phyloP scores from a whole-genome alignment of 164 flowering plant genomes.

The Stephania japonica region DNA sequence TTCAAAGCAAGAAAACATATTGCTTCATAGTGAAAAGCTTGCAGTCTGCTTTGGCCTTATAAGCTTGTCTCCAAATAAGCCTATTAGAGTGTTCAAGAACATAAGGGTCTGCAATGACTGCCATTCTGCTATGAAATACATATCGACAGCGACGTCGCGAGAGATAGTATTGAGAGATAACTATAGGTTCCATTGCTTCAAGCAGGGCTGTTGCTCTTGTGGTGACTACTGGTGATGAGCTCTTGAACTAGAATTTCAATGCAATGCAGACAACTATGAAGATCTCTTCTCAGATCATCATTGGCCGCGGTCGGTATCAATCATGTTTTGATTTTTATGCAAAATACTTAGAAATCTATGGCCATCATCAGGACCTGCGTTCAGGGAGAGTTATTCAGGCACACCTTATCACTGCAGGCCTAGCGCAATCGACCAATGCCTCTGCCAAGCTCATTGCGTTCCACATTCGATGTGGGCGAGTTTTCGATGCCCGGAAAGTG shows the following conservation, averaged over 20 bases:
- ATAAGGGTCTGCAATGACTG: conserved; percentile 22
- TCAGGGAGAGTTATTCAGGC: conserved; percentile 52
- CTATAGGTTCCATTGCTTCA: conserved; percentile 24
- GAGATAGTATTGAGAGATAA: conserved; percentile 20
- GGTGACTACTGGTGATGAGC: conserved; percentile 23
- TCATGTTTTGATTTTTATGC: conserved; percentile 26
- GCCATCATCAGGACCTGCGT: conserved; percentile 26
- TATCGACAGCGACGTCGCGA: conserved; percentile 12
- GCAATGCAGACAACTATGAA: neutral
- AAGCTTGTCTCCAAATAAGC: conserved; percentile 13
- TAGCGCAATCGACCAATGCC: conserved; percentile 32
- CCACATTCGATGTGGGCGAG: conserved; percentile 37
- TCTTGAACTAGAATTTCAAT: neutral
- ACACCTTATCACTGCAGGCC: conserved; percentile 41
- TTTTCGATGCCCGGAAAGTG: conserved; percentile 43
- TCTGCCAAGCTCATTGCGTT: conserved; percentile 56
- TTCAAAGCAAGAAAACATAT: conserved; percentile 11
- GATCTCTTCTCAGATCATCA: conserved; percentile 6
- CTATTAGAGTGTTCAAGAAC: conserved; percentile 24
- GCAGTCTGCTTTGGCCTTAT: conserved; percentile 26
- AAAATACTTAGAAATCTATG: conserved; percentile 30
- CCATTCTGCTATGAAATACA: conserved; percentile 22
- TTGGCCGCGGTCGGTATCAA: conserved; percentile 15
- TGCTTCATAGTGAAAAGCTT: conserved; percentile 24
- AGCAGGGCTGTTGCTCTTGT: conserved; percentile 23